phyloP scores from a whole-genome alignment of 179 eudicot species.

The Corrigiola litoralis region DNA sequence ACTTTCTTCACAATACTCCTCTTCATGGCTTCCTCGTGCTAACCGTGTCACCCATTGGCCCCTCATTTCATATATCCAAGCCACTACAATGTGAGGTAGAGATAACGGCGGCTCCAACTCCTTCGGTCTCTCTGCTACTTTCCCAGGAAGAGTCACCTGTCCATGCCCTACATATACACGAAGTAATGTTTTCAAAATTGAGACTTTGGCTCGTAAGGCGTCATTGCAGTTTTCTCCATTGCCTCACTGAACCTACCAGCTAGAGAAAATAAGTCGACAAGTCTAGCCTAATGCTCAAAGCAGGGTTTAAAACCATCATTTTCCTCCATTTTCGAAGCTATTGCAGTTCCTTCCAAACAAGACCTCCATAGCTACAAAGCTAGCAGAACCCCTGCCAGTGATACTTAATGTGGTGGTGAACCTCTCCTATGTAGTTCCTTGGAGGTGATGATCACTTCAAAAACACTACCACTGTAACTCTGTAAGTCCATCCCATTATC shows the following conservation, averaged over 20 bases:
- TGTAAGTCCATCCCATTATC: slow-evolving; percentile 54
- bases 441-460: slow-evolving; percentile 47
- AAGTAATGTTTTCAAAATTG: slow-evolving; percentile 49
- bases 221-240: slow-evolving; percentile 32
- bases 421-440: slow-evolving; percentile 37
- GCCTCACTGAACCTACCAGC: slow-evolving; percentile 60
- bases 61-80: slow-evolving; percentile 52
- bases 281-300: slow-evolving; percentile 41
- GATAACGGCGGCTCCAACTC: slow-evolving; percentile 50
- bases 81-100: slow-evolving; percentile 52
- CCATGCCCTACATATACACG: slow-evolving; percentile 31
- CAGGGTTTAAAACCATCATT: slow-evolving; percentile 43
- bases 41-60: slow-evolving; percentile 76
- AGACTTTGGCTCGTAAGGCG: slow-evolving; percentile 38
- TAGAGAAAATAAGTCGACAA: slow-evolving; percentile 50
- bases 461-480: slow-evolving; percentile 57
- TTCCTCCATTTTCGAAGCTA: slow-evolving; percentile 53
- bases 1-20: slow-evolving; percentile 29
- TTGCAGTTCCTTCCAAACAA: slow-evolving; percentile 43
- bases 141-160: slow-evolving; percentile 50
- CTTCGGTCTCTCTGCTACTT: slow-evolving; percentile 43
- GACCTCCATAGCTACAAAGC: slow-evolving; percentile 59
- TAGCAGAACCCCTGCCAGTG: slow-evolving; percentile 48
- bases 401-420: slow-evolving; percentile 54
- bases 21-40: slow-evolving; percentile 57